A percentile compares a stretch with the other conserved stretches of the same genome.
These are phyloP conservation scores for Jaenimonas drosophilae DNA, from an alignment of 208 protist species.

Conservation along the genomic window DNA sequence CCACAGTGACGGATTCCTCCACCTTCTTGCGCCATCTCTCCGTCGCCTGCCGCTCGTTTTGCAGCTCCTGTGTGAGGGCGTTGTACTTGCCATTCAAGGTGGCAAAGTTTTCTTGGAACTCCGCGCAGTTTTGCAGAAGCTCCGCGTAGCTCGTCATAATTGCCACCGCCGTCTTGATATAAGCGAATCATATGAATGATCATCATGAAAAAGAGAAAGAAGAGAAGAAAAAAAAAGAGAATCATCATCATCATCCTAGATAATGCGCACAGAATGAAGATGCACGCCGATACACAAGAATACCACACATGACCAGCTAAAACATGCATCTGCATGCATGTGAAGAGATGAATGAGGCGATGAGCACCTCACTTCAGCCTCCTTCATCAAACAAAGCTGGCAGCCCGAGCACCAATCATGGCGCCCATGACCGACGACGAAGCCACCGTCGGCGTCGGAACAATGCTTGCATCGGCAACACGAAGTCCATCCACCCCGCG, in stretches of 20 bases:
- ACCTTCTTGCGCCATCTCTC: conserved; percentile 31
- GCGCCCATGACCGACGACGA: conserved; percentile 38
- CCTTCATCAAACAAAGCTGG: conserved; percentile 8
- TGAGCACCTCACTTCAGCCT: neutral
- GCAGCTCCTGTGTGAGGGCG: conserved; percentile 26
- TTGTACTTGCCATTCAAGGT: conserved; percentile 62
- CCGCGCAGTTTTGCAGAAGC: conserved; percentile 58
- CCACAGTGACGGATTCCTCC: conserved; percentile 13
- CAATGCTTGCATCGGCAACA: conserved; percentile 60
- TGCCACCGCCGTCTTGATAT: neutral
- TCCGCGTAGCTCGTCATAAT: conserved; percentile 68
- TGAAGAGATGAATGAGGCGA: no score
- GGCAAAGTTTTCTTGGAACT: conserved; percentile 81
- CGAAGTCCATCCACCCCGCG: conserved; percentile 38
- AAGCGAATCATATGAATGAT: neutral
- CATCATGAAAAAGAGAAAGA: conserved; percentile 5
- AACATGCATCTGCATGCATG: no score
- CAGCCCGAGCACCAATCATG: conserved; percentile 44
- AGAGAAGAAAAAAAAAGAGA: conserved; percentile 7
- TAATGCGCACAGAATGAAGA: no score
- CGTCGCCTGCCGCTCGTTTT: conserved; percentile 16
- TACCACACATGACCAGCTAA: no score
- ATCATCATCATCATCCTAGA: no score
- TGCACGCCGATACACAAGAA: no score
- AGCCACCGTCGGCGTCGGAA: conserved; percentile 61